A percentile compares a stretch with the other conserved stretches of the same genome.
Conservation (phyloP, 2,329 filamentous ascomycete genomes). For the Ilyonectria mors-panacis region DNA sequence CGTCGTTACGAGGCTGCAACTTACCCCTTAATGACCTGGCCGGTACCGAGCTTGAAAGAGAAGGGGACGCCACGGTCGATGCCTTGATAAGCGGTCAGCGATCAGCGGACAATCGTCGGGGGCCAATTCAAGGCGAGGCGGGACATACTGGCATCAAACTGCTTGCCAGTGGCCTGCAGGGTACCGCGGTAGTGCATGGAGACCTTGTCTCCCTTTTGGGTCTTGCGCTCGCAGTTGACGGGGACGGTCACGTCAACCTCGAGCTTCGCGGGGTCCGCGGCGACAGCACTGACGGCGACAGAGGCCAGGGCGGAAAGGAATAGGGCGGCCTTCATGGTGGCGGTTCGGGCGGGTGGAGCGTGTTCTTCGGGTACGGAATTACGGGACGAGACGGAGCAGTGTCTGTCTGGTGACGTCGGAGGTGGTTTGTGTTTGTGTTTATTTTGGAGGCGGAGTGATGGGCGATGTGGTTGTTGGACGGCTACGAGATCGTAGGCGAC, state of each 20-base stretch:
- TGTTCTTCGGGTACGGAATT: constrained; percentile 17
- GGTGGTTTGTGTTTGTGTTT: constrained; percentile 36
- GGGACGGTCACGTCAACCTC: constrained; percentile 83
- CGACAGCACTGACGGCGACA: constrained; percentile 65
- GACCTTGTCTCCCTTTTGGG: constrained; percentile 81
- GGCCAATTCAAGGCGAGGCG: constrained; percentile 20
- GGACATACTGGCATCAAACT: constrained; percentile 83
- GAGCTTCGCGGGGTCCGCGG: constrained; percentile 69
- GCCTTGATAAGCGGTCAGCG: constrained; percentile 53
- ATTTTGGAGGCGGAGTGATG: constrained; percentile 26
- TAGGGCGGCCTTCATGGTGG: constrained; percentile 65
- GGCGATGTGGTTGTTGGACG: constrained; percentile 37
- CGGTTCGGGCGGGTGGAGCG: constrained; percentile 32
- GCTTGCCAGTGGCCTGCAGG: constrained; percentile 77
- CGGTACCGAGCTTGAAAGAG: constrained; percentile 82
- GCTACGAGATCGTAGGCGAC: constrained; percentile 38
- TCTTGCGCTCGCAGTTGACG: constrained; percentile 86
- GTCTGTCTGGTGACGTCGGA: constrained; percentile 43
- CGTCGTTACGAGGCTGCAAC: constrained; percentile 45
- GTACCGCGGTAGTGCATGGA: constrained; percentile 92
- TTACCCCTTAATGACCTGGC: constrained; percentile 91
- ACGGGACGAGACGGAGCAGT: constrained; percentile 22
- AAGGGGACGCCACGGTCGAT: constrained; percentile 86
- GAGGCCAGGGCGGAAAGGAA: constrained; percentile 67
- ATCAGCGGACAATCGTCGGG: constrained; percentile 26